Evolutionary conservation across 768 basidiomycete species (phyloP), one percentile per base, ranked within the genome.

Genomic region (Phlebiopsis gigantea): DNA sequence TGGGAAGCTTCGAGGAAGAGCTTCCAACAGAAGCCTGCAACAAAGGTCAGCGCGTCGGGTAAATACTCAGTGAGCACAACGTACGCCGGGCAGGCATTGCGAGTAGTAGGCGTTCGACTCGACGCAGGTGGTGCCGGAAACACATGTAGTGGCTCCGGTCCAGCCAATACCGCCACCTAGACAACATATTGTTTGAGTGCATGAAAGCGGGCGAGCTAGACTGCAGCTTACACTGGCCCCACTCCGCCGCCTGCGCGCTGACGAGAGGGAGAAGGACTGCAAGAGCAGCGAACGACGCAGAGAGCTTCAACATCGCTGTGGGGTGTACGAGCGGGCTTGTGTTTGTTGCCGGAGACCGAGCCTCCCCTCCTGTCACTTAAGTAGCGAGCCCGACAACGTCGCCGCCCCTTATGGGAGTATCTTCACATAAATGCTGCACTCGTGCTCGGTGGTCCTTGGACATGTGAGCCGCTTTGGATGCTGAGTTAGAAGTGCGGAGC

Each of bases 91-190:
- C 22, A 79, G 65, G 61, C 78, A 79, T 59, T 79, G 78, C 10
- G 72, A 76, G 61, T 77, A 79, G 56, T 69, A 79, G 5, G 71
- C 41, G 62, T 76, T 79, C n/a, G 61, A 62, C 41, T 62, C 65
- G 9, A 65, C 69, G 62, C 78, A 79, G 8, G 66, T 66, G 25
- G 68, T 71, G 4, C 77, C 77, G 4, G 73, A n/a, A 25, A 73
- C 67, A 53, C 77, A 79, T 9, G 76, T 66, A 15, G 67, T 69
- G 15, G 68, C 24, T 65, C 76, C 62, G 9, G 63, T 63, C 72
- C 65, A 65, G 63, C 74, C 74, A 51, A 72, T 71, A 30, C 72
- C 75, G 49, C 72, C 72, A 41, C 68, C 57, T 68, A 42, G 30
- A 48, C 19, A 7, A 24, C n/a, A 39, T 24, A 25, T 41, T 19